A percentile compares a stretch with the other conserved stretches of the same genome.
Evolutionary conservation across 805 yeast genomes (phyloP).

Genomic region (Saccharomycopsis schoenii): DNA sequence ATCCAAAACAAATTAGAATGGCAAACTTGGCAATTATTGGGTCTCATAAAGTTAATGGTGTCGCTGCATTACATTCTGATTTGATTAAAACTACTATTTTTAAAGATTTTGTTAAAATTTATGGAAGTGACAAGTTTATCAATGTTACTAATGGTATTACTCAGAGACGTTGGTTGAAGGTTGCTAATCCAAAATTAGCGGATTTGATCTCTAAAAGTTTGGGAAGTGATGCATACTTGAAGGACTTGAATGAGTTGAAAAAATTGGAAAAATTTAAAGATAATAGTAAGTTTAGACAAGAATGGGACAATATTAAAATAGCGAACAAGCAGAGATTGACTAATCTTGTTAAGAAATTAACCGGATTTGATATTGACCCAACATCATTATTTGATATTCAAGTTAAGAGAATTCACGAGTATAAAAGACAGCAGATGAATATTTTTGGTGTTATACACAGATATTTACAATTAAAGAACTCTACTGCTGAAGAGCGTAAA

Average conservation of each 20-base stretch:
- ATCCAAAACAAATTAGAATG: constrained; percentile 82
- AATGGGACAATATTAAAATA: constrained; percentile 65
- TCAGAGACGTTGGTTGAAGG: constrained; percentile 92
- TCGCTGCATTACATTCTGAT: constrained; percentile 90
- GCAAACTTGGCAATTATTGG: constrained; percentile 87
- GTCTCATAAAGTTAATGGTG: constrained; percentile 90
- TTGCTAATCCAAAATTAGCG: constrained; percentile 80
- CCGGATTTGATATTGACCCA: constrained; percentile 53
- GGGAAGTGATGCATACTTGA: constrained; percentile 60
- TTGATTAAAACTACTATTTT: constrained; percentile 82
- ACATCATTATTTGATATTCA: constrained; percentile 77
- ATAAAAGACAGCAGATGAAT: constrained; percentile 90
- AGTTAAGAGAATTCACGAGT: constrained; percentile 92
- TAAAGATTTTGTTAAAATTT: constrained; percentile 77
- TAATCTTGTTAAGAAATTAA: constrained; percentile 49
- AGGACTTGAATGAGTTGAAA: constrained; percentile 58
- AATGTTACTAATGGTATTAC: constrained; percentile 94
- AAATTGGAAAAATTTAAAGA: constrained; percentile 55
- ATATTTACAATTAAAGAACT: constrained; percentile 63
- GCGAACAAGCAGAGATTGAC: constrained; percentile 63
- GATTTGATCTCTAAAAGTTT: constrained; percentile 62
- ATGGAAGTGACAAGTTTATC: constrained; percentile 74
- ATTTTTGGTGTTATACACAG: constrained; percentile 83
- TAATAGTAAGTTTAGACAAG: constrained; percentile 53
- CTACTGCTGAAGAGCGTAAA: constrained; percentile 52